Conservation (phyloP, 23 red algal species). For the Gracilaria caudata region DNA sequence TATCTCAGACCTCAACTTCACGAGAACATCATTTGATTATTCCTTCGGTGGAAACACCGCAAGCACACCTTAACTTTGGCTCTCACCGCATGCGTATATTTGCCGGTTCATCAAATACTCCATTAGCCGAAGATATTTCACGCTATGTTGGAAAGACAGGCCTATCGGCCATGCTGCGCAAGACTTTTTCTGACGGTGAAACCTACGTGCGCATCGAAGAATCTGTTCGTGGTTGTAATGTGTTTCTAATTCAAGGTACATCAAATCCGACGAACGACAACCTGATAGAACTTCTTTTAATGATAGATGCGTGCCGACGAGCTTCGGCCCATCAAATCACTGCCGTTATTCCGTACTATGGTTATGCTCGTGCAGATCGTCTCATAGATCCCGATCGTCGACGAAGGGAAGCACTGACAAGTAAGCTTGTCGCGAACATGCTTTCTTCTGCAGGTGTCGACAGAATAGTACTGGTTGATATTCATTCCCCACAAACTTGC, state of each 20-base stretch:
- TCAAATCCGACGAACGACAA: conserved; percentile 87
- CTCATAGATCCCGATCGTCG: conserved; percentile 92
- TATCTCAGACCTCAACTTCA: background rate
- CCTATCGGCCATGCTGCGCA: conserved; percentile 74
- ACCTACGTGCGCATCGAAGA: conserved; percentile 94
- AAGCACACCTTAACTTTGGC: conserved; percentile 70
- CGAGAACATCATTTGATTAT: conserved; percentile 5
- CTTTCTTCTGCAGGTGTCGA: conserved; percentile 87
- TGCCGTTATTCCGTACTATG: conserved; percentile 93
- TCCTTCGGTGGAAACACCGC: conserved; percentile 21
- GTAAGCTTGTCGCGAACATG: conserved; percentile 97
- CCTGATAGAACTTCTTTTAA: conserved; percentile 91
- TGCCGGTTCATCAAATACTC: conserved; percentile 85
- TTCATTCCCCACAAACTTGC: conserved; percentile 99
- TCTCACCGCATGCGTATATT: conserved; percentile 90
- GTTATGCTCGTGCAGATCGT: conserved; percentile 94
- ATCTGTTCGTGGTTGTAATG: conserved; percentile 95
- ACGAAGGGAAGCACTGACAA: conserved; percentile 91
- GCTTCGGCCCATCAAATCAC: conserved; percentile 94
- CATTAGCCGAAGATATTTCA: conserved; percentile 73
- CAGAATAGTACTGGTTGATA: conserved; percentile 94
- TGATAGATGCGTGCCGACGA: conserved; percentile 98
- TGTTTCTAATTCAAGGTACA: conserved; percentile 97
- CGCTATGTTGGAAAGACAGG: conserved; percentile 83
- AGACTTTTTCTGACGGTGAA: conserved; percentile 95